phyloP scores from a whole-genome alignment of 768 basidiomycete genomes.

The Suillus subaureus region DNA sequence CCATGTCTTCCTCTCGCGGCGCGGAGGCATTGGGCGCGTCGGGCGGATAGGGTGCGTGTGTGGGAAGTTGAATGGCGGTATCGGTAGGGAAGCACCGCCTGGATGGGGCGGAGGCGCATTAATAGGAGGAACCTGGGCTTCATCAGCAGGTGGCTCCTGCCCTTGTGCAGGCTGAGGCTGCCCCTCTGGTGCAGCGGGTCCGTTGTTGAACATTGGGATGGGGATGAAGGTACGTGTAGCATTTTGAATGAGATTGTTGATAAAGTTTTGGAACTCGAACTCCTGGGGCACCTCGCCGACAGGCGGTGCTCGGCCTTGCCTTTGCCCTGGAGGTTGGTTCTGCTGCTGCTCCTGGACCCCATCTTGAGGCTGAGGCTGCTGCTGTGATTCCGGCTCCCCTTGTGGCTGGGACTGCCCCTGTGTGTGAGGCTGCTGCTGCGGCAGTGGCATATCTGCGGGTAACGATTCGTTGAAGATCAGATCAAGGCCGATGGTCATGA shows the following conservation, averaged over 20 bases:
- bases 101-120: constrained; percentile 17
- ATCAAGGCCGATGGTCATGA: constrained; percentile 44
- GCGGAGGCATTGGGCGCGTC: constrained; percentile 27
- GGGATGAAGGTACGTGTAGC: constrained; percentile 4
- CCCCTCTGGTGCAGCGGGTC: neutral
- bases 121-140: constrained; percentile 15
- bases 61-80: constrained; percentile 14
- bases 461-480: constrained; percentile 34
- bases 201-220: neutral
- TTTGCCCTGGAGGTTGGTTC: neutral
- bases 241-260: constrained; percentile 5
- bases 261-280: constrained; percentile 2
- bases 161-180: constrained; percentile 18
- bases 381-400: neutral
- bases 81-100: neutral
- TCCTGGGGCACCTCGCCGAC: constrained; percentile 1
- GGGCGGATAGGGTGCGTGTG: constrained; percentile 19
- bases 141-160: constrained; percentile 6
- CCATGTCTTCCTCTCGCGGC: constrained; percentile 52
- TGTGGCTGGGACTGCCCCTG: neutral
- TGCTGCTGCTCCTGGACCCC: neutral
- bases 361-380: neutral
- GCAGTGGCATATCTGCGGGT: constrained; percentile 6
- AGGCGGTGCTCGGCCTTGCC: neutral
- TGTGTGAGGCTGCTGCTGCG: neutral